Percentiles rank a stretch among this genome's conserved stretches.
These are phyloP conservation scores for Haberlea rhodopensis DNA, from an alignment of 257 asterid genomes.

Conservation along the genomic window DNA sequence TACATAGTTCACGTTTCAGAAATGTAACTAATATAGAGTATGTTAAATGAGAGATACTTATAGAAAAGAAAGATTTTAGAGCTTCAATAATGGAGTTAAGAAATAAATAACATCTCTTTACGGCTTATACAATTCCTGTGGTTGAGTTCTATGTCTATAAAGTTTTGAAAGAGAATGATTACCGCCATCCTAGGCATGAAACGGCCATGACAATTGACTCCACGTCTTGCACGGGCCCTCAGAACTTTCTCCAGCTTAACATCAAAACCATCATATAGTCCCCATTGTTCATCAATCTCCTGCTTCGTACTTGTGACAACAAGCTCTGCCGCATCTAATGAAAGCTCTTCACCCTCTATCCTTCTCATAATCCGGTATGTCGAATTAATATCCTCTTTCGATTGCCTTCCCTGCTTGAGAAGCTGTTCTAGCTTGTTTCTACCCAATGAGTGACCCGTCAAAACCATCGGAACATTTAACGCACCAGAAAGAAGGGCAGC, in stretches of 20 bases:
- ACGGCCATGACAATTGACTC: constrained; percentile 77
- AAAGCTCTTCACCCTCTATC: constrained; percentile 79
- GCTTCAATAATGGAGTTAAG: background rate
- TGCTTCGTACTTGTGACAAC: constrained; percentile 82
- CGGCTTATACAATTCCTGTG: no score
- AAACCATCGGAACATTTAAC: constrained; percentile 80
- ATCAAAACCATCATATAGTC: constrained; percentile 80
- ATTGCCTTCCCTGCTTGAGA: constrained; percentile 72
- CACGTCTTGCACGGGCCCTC: constrained; percentile 75
- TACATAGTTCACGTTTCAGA: background rate
- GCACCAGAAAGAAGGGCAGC: constrained; percentile 88
- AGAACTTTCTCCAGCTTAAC: constrained; percentile 73
- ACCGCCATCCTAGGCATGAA: constrained; percentile 94
- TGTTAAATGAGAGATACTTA: background rate
- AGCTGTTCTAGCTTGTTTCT: constrained; percentile 86
- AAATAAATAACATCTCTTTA: background rate
- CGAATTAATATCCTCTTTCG: constrained; percentile 81
- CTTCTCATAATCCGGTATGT: constrained; percentile 81
- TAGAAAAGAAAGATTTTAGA: background rate
- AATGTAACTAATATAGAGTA: no score
- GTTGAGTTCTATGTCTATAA: background rate
- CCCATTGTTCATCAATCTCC: constrained; percentile 93
- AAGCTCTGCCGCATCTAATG: constrained; percentile 77
- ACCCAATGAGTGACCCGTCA: constrained; percentile 82
- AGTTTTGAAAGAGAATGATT: constrained; percentile 18